phyloP scores from a whole-genome alignment of 1,284 basidiomycete genomes.

The Ganoderma meredithae region DNA sequence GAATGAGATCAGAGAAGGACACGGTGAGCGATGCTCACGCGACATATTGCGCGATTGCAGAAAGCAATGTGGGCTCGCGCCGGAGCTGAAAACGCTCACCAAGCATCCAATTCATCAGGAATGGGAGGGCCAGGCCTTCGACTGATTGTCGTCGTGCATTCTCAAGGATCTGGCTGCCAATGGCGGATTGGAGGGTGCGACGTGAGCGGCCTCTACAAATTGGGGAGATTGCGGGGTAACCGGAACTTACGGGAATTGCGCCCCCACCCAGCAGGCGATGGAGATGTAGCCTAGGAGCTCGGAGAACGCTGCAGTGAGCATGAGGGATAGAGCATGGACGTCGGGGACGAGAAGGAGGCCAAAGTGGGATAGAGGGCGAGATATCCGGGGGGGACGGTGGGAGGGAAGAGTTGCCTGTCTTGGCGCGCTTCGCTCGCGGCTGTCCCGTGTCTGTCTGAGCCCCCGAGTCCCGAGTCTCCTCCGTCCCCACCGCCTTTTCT shows the following conservation, averaged over 20 bases:
- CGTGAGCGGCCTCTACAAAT: slow-evolving; percentile 18
- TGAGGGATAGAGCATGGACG: slow-evolving; percentile 26
- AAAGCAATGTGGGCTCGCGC: slow-evolving; percentile 19
- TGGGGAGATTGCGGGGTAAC: slow-evolving; percentile 25
- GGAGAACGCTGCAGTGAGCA: slow-evolving; percentile 41
- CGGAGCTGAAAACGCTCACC: slow-evolving; percentile 56
- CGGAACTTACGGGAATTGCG: slow-evolving; percentile 86
- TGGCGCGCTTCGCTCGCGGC: not conserved
- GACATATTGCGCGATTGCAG: slow-evolving; percentile 28
- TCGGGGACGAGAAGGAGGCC: slow-evolving; percentile 14
- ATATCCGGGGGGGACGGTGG: slow-evolving; percentile 18
- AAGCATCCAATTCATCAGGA: slow-evolving; percentile 89
- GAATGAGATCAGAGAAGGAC: slow-evolving; percentile 8
- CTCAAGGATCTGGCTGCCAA: slow-evolving; percentile 78
- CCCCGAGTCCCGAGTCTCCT: not conserved
- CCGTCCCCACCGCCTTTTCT: not conserved
- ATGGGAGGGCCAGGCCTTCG: slow-evolving; percentile 89
- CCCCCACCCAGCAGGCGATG: slow-evolving; percentile 89
- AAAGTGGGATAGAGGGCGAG: not conserved
- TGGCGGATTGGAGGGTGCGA: slow-evolving; percentile 12
- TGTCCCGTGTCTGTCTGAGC: not conserved
- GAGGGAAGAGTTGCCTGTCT: slow-evolving; percentile 4
- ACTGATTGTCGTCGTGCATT: slow-evolving; percentile 80
- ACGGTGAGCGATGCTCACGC: slow-evolving; percentile 21
- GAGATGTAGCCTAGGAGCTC: slow-evolving; percentile 75